Conservation (phyloP, 2,329 filamentous ascomycete genomes). For the Proliferodiscus dingleyae region DNA sequence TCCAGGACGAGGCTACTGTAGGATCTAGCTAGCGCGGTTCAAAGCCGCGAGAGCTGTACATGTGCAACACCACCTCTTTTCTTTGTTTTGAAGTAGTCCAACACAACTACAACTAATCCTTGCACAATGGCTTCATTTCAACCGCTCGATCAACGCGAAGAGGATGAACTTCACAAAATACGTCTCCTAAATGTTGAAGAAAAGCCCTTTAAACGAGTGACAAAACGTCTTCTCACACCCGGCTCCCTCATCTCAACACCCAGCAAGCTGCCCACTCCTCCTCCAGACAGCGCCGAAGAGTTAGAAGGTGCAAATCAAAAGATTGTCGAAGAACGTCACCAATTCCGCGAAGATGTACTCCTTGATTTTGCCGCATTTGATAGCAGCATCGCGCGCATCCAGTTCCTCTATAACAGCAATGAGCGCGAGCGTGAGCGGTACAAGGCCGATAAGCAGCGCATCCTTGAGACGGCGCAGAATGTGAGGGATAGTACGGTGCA, state of each 20-base stretch:
- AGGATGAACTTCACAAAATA: slow-evolving; percentile 80
- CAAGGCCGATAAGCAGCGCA: slow-evolving; percentile 71
- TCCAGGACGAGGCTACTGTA: no score
- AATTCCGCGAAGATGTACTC: slow-evolving; percentile 76
- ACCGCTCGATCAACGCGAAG: slow-evolving; percentile 68
- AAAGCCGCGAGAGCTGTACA: no score
- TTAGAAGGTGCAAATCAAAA: slow-evolving; percentile 44
- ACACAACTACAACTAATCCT: background rate
- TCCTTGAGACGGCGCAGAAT: slow-evolving; percentile 69
- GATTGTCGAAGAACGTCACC: slow-evolving; percentile 51
- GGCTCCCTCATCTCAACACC: slow-evolving; percentile 56
- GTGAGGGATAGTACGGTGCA: slow-evolving; percentile 71
- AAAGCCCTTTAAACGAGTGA: slow-evolving; percentile 84
- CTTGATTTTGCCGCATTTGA: slow-evolving; percentile 89
- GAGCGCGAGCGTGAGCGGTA: slow-evolving; percentile 79
- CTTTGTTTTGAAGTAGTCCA: background rate
- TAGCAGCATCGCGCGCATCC: slow-evolving; percentile 78
- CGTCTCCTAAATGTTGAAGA: slow-evolving; percentile 88
- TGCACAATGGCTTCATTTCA: slow-evolving; percentile 52
- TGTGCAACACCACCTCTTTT: no score
- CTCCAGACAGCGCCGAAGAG: slow-evolving; percentile 50
- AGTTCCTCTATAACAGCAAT: slow-evolving; percentile 82
- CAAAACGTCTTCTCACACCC: slow-evolving; percentile 70
- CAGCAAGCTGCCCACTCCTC: slow-evolving; percentile 58
- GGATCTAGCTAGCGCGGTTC: no score